A percentile compares a stretch with the other conserved stretches of the same genome.
Evolutionary conservation across 768 basidiomycete genomes (phyloP).

Genomic region (Macrolepiota dolichaula): DNA sequence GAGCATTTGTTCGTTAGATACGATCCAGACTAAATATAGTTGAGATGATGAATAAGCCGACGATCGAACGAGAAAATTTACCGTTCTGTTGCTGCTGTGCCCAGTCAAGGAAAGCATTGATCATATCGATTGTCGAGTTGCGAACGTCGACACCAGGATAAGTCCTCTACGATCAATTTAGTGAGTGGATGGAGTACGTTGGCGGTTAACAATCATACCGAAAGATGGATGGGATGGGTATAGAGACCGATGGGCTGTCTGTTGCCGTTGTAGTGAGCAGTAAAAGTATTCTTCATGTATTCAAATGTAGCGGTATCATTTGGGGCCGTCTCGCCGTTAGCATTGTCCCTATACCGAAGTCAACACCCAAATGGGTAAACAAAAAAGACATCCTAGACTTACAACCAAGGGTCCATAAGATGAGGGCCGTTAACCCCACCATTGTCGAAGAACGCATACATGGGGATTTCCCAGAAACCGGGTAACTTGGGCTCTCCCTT

Average conservation of each 20-base stretch:
- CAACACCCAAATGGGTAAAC: background rate
- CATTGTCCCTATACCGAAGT: slow-evolving; percentile 37
- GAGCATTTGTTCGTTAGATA: slow-evolving; percentile 67
- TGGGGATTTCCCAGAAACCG: slow-evolving; percentile 83
- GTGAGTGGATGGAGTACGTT: background rate
- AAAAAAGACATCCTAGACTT: slow-evolving; percentile 22
- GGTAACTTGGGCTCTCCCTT: slow-evolving; percentile 69
- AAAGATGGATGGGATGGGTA: slow-evolving; percentile 77
- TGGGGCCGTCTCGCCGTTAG: slow-evolving; percentile 45
- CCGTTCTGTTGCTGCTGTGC: slow-evolving; percentile 68
- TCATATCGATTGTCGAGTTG: slow-evolving; percentile 63
- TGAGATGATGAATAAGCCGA: background rate
- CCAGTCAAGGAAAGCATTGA: slow-evolving; percentile 81
- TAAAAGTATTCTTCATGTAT: slow-evolving; percentile 76
- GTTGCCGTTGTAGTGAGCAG: slow-evolving; percentile 68
- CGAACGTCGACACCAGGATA: slow-evolving; percentile 56
- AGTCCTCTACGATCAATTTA: slow-evolving; percentile 30
- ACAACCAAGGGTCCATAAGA: slow-evolving; percentile 86
- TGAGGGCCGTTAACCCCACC: slow-evolving; percentile 53
- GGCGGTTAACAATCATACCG: slow-evolving; percentile 32
- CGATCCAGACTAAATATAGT: slow-evolving; percentile 58
- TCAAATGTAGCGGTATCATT: slow-evolving; percentile 63
- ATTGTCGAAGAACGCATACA: slow-evolving; percentile 75
- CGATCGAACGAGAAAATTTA: slow-evolving; percentile 21
- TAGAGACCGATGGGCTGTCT: slow-evolving; percentile 80